phyloP scores from a whole-genome alignment of 192 early-diverging fungal genomes.

The Gamsiella multidivaricata region DNA sequence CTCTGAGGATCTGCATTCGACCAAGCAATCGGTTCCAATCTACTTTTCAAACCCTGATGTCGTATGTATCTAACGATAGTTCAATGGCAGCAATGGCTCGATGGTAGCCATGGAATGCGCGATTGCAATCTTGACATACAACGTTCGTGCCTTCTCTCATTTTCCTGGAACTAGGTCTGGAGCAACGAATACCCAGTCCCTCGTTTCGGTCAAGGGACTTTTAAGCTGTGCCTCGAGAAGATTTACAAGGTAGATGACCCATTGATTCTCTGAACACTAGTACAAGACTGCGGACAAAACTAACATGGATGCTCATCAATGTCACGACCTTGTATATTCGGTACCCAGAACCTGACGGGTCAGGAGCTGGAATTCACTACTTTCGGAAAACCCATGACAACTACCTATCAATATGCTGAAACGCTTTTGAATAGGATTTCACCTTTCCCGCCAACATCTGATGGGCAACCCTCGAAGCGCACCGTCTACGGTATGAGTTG shows the following conservation, averaged over 20 bases:
- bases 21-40: slow-evolving; percentile 71
- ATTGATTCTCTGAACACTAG: background rate
- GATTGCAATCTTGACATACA: too few species aligned
- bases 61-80: slow-evolving; percentile 8
- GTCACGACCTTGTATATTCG: background rate
- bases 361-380: slow-evolving; percentile 68
- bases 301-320: too few species aligned
- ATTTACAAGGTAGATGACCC: slow-evolving; percentile 64
- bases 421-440: slow-evolving; percentile 56
- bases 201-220: slow-evolving; percentile 87
- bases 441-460: slow-evolving; percentile 8
- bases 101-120: too few species aligned
- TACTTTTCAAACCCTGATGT: slow-evolving; percentile 82
- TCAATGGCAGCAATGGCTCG: too few species aligned
- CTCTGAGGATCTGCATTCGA: slow-evolving; percentile 21
- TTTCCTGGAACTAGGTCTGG: slow-evolving; percentile 72
- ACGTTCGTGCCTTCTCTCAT: slow-evolving; percentile 17
- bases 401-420: slow-evolving; percentile 82
- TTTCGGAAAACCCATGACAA: slow-evolving; percentile 84
- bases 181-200: slow-evolving; percentile 83
- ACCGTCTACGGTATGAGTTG: slow-evolving; percentile 49
- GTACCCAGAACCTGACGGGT: slow-evolving; percentile 52
- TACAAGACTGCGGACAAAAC: background rate
- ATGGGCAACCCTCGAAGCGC: slow-evolving; percentile 15
- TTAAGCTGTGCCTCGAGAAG: slow-evolving; percentile 74